These are phyloP conservation scores for Cystobasidiopsis lactophilus DNA, from an alignment of 768 basidiomycete species.

Conservation along the genomic window DNA sequence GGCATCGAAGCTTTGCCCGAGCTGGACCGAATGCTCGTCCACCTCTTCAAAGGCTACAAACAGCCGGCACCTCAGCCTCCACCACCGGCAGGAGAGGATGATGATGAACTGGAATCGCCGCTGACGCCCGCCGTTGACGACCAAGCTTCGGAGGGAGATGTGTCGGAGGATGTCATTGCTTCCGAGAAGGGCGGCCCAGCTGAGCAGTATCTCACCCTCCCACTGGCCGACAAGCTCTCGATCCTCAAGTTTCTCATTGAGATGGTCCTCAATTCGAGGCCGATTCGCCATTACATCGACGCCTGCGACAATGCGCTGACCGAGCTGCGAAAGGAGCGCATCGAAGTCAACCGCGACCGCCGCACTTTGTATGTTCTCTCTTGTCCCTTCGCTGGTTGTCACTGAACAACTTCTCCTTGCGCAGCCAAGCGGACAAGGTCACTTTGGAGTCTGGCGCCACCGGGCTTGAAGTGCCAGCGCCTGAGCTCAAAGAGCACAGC, in stretches of 20 bases:
- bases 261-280: conserved; percentile 69
- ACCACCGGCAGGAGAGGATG: neutral
- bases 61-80: neutral
- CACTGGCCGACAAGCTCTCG: conserved; percentile 50
- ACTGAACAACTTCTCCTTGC: neutral
- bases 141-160: neutral
- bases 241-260: conserved; percentile 77
- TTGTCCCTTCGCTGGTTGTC: neutral
- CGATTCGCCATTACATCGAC: conserved; percentile 72
- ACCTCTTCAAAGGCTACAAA: conserved; percentile 12
- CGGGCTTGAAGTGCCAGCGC: neutral
- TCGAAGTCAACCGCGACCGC: conserved; percentile 74
- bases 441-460: neutral
- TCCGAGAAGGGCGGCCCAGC: too few relatives aligned
- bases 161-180: neutral
- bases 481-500: too few relatives aligned
- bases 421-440: conserved; percentile 1
- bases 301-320: conserved; percentile 72
- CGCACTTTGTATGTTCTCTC: conserved; percentile 54
- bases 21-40: conserved; percentile 15
- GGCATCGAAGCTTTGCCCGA: conserved; percentile 8
- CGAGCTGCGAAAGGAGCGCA: conserved; percentile 79
- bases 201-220: conserved; percentile 13
- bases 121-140: neutral
- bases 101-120: neutral